A percentile compares a stretch with the other conserved stretches of the same genome.
Evolutionary conservation across 768 basidiomycete genomes (phyloP).

Genomic region (Lentinus brumalis): DNA sequence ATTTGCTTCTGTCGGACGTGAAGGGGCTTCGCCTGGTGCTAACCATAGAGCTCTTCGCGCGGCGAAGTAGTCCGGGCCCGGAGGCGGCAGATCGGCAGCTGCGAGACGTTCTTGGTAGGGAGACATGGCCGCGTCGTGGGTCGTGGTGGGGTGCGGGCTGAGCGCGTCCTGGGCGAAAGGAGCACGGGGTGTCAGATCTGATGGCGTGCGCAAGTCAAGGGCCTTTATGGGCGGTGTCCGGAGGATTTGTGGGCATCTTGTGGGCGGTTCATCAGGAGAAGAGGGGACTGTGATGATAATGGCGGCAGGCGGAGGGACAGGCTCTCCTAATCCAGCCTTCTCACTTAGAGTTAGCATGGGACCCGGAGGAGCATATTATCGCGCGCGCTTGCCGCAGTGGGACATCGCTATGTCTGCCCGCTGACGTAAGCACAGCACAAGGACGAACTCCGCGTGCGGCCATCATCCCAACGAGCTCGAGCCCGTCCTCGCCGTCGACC

Average conservation of each 20-base stretch:
- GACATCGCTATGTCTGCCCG: not conserved
- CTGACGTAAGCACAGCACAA: conserved; percentile 12
- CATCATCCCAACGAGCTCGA: conserved; percentile 4
- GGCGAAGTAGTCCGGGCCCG: conserved; percentile 64
- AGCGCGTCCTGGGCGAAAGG: conserved; percentile 1
- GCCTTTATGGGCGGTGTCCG: not conserved
- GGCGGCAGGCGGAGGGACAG: conserved; percentile 1
- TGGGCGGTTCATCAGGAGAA: conserved; percentile 20
- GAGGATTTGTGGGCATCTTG: not conserved
- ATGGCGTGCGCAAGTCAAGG: conserved; percentile 11
- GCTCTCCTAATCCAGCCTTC: conserved; percentile 5
- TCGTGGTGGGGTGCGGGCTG: not conserved
- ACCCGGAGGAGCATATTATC: not conserved
- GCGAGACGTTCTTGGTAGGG: conserved; percentile 46
- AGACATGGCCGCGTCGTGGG: conserved; percentile 17
- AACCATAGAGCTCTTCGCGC: conserved; percentile 70
- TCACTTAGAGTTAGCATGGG: conserved; percentile 12
- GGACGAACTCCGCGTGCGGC: conserved; percentile 6
- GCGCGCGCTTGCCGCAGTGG: conserved; percentile 1
- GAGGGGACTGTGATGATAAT: conserved; percentile 29
- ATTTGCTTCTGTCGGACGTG: conserved; percentile 32
- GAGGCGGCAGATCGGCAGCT: conserved; percentile 49
- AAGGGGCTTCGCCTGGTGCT: conserved; percentile 30
- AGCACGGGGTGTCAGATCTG: conserved; percentile 7
- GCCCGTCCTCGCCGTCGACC: conserved; percentile 1